A percentile compares a stretch with the other conserved stretches of the same genome.
phyloP scores from a whole-genome alignment of 345 rosid species.

The Chamaenerion angustifolium region DNA sequence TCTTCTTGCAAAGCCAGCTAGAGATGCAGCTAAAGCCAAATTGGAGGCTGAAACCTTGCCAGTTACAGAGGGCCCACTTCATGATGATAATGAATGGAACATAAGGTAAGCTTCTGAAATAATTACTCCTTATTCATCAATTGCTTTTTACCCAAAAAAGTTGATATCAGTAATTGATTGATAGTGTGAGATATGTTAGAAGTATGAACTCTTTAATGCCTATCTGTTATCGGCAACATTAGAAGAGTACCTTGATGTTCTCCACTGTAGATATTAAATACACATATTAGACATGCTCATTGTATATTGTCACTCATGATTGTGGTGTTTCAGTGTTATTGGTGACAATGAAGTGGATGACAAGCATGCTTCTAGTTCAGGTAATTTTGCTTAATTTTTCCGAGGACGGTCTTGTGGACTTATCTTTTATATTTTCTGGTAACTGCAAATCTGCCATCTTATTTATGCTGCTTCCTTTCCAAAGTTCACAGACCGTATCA shows the following conservation, averaged over 20 bases:
- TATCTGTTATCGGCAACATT: too few relatives aligned
- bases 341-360: conserved; percentile 38
- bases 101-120: conserved; percentile 40
- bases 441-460: neutral
- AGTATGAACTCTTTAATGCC: neutral
- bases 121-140: too few relatives aligned
- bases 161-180: too few relatives aligned
- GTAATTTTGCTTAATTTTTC: conserved; percentile 12
- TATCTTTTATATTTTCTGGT: too few relatives aligned
- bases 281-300: too few relatives aligned
- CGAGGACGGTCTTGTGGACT: neutral
- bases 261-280: too few relatives aligned
- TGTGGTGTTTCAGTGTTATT: conserved; percentile 30
- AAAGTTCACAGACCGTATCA: too few relatives aligned
- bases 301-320: neutral
- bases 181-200: neutral
- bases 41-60: conserved; percentile 49
- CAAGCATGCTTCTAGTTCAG: conserved; percentile 40
- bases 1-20: conserved; percentile 56
- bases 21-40: conserved; percentile 90
- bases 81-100: conserved; percentile 86
- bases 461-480: neutral
- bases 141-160: too few relatives aligned
- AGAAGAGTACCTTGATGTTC: too few relatives aligned
- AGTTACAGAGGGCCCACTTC: conserved; percentile 44